phyloP scores from a whole-genome alignment of 768 basidiomycete species.

The Collybia mongolica region DNA sequence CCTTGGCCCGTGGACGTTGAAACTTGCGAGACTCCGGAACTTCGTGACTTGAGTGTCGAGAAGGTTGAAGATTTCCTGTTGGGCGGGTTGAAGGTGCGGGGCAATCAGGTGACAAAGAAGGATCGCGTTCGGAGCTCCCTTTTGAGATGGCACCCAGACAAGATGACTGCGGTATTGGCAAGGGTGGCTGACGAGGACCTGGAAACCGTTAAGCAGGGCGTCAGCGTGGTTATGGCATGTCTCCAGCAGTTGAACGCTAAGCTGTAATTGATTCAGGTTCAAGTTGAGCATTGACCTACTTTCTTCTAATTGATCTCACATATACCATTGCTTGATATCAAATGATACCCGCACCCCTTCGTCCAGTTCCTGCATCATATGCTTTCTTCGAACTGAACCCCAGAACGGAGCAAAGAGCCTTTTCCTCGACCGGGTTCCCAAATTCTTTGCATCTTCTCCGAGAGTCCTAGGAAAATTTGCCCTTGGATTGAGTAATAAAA shows the following conservation, averaged over 20 bases:
- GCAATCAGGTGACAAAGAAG: slow-evolving; percentile 39
- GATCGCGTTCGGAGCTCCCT: slow-evolving; percentile 59
- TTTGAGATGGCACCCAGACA: slow-evolving; percentile 71
- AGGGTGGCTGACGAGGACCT: slow-evolving; percentile 43
- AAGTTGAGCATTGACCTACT: background rate
- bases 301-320: no score
- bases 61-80: slow-evolving; percentile 52
- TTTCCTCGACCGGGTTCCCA: no score
- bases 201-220: slow-evolving; percentile 43
- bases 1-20: slow-evolving; percentile 56
- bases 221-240: slow-evolving; percentile 39
- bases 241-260: slow-evolving; percentile 28
- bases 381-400: no score
- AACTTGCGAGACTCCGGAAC: slow-evolving; percentile 10
- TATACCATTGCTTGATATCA: no score
- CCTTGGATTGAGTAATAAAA: no score
- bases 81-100: slow-evolving; percentile 39
- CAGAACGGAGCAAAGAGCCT: no score
- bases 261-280: background rate
- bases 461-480: no score
- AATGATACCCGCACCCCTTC: no score
- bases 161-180: slow-evolving; percentile 43
- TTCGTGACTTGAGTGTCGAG: slow-evolving; percentile 33
- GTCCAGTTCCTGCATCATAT: no score
- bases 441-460: no score